Base-by-base conservation (phyloP, 441 rosid species). In the Flueggea neowawraea region DNA sequence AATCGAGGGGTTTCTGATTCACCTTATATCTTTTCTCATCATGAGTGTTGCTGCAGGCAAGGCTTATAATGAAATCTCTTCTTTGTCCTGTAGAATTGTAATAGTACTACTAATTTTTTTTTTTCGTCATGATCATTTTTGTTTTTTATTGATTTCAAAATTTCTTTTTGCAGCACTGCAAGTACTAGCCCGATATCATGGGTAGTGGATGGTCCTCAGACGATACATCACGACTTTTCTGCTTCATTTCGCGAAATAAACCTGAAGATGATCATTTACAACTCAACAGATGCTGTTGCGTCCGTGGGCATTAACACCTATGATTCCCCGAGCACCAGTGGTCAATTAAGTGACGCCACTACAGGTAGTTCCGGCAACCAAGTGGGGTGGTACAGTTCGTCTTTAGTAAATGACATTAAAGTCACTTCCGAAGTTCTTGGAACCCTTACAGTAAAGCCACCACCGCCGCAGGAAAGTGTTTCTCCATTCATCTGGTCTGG, bases 401-500 rank as follows among this genome's bases (percentile, higher is more conserved):
- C 89, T 14, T 32, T 70, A 39, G 79, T 69, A 22, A 78, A 65
- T 12, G 96, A 84, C 54, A 74, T 73, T 72, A 88, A 90, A 69
- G 60, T 79, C 64, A 78, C 83, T 15, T 54, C 89, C 31, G 81
- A 77, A 62, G 72, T 75, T 39, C 69, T 61, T 58, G 75, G 74
- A 64, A 73, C 67, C 45, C 78, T 55, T 17, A 51, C 41, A 57
- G 65, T 60, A 3, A 82, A 77, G 47, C 57, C 83, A 17, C 31
- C 65, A 39, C 73, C 84, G 32, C 73, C 84, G 15, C 75, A 70
- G 16, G 91, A 83, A 70, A 83, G 86, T 33, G 83, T 79, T 52
- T 73, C 87, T 49, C 86, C 96, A 0, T 87, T 85, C 75, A 70
- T 90, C 52, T 95, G 98, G 99, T 83, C 87, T 52, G 97, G 91